Evolutionary conservation across 148 eudicot genomes (phyloP).

Genomic region (Chenopodium suecicum): DNA sequence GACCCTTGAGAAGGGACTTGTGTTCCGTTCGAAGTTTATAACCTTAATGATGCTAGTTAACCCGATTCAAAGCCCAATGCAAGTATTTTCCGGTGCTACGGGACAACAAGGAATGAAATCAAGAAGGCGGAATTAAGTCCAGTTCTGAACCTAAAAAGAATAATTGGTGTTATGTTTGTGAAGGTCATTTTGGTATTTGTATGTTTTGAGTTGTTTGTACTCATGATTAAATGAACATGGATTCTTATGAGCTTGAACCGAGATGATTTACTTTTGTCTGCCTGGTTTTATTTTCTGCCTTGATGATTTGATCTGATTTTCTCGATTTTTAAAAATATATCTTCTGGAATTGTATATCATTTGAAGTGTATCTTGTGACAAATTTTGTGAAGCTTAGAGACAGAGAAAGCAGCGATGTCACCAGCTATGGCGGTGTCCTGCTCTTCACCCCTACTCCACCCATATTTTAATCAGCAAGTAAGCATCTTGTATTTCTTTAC

Average conservation of each 20-base stretch:
- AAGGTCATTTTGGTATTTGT: not conserved
- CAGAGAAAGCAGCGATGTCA: conserved; percentile 1
- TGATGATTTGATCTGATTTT: not conserved
- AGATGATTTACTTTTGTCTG: not conserved
- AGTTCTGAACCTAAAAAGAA: not conserved
- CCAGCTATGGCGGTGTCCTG: conserved; percentile 14
- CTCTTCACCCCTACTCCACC: conserved; percentile 4
- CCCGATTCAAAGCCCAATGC: not conserved
- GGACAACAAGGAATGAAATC: not conserved
- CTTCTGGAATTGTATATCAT: not conserved
- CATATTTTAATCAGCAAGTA: conserved; percentile 13
- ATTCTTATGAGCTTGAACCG: not conserved
- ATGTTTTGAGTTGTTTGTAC: not conserved
- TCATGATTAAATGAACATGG: not conserved
- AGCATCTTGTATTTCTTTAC: not conserved
- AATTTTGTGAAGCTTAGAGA: not conserved
- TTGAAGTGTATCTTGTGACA: not conserved
- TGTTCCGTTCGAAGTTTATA: too few relatives aligned
- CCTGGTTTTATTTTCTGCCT: not conserved
- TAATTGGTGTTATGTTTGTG: not conserved
- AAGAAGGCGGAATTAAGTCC: not conserved
- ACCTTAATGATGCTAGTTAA: not conserved
- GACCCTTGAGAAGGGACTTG: too few relatives aligned
- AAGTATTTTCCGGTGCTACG: not conserved
- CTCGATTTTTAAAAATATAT: not conserved